A percentile compares a stretch with the other conserved stretches of the same genome.
These are phyloP conservation scores for Scutellaria minor DNA, from an alignment of 257 asterid species.

Conservation along the genomic window DNA sequence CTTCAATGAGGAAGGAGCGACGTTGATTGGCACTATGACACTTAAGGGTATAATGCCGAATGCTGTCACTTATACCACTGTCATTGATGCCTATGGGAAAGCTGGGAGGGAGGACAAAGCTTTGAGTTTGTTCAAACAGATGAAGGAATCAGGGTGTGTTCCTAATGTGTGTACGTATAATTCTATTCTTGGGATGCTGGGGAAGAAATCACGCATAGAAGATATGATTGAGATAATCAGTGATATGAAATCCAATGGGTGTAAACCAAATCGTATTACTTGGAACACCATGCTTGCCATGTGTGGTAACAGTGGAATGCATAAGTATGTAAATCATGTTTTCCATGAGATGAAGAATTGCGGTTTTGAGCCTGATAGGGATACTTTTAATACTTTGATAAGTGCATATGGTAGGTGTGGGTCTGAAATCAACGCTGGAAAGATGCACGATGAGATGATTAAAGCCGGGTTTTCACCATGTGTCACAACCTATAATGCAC, in stretches of 20 bases:
- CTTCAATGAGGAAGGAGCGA: constrained; percentile 86
- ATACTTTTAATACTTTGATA: constrained; percentile 86
- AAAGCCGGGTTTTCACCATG: constrained; percentile 83
- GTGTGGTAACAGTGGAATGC: constrained; percentile 91
- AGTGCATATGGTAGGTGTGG: constrained; percentile 93
- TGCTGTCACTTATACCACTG: constrained; percentile 87
- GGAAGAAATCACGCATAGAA: constrained; percentile 80
- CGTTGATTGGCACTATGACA: constrained; percentile 74
- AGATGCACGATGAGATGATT: constrained; percentile 82
- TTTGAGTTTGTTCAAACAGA: constrained; percentile 60
- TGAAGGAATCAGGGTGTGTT: constrained; percentile 91
- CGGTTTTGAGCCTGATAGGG: constrained; percentile 91
- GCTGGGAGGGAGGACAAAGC: constrained; percentile 81
- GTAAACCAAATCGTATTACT: constrained; percentile 82
- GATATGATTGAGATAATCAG: constrained; percentile 77
- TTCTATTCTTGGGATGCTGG: constrained; percentile 88
- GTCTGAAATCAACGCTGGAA: constrained; percentile 65
- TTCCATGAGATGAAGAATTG: constrained; percentile 85
- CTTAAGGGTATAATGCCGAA: constrained; percentile 80
- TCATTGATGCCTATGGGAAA: constrained; percentile 95
- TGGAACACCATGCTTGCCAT: constrained; percentile 91
- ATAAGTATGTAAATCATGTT: constrained; percentile 65
- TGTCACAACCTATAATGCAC: constrained; percentile 82
- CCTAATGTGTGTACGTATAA: constrained; percentile 94
- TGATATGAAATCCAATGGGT: constrained; percentile 86